phyloP scores from a whole-genome alignment of 306 rosid genomes.

The Ziziphus jujuba region DNA sequence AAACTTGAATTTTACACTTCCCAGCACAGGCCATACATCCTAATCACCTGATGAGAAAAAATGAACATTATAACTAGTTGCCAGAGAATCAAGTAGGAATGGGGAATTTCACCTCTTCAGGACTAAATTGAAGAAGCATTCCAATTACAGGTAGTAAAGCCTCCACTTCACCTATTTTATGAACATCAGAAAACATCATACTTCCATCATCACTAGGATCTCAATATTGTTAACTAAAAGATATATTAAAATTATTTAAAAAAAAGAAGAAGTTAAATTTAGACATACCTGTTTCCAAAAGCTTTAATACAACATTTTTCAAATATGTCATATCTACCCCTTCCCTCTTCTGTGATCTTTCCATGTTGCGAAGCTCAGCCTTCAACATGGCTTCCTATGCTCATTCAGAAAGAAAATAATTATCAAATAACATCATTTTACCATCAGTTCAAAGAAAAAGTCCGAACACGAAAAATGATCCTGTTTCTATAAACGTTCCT shows the following conservation, averaged over 20 bases:
- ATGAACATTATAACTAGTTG: background rate
- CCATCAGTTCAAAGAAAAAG: background rate
- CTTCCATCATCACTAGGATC: background rate
- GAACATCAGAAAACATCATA: conserved; percentile 9
- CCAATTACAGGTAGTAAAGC: conserved; percentile 89
- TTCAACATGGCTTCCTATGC: conserved; percentile 81
- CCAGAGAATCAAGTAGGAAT: conserved; percentile 12
- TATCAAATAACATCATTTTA: background rate
- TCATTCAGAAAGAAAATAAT: background rate
- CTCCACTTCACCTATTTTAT: conserved; percentile 85
- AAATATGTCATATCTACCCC: conserved; percentile 94
- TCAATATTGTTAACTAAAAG: background rate
- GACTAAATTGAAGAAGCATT: conserved; percentile 99
- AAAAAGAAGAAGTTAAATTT: background rate
- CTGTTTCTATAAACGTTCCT: background rate
- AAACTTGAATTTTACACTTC: no score
- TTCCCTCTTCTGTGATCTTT: conserved; percentile 86
- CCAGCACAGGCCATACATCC: background rate
- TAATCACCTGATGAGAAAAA: background rate
- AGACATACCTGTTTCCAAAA: conserved; percentile 84
- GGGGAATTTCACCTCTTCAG: conserved; percentile 74
- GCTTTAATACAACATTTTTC: conserved; percentile 93
- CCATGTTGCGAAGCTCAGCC: conserved; percentile 77
- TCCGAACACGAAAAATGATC: background rate
- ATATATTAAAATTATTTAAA: background rate